Evolutionary conservation across 2,329 filamentous ascomycete species (phyloP), one percentile per base, ranked within the genome.

Genomic region (Fusarium nelsonii): DNA sequence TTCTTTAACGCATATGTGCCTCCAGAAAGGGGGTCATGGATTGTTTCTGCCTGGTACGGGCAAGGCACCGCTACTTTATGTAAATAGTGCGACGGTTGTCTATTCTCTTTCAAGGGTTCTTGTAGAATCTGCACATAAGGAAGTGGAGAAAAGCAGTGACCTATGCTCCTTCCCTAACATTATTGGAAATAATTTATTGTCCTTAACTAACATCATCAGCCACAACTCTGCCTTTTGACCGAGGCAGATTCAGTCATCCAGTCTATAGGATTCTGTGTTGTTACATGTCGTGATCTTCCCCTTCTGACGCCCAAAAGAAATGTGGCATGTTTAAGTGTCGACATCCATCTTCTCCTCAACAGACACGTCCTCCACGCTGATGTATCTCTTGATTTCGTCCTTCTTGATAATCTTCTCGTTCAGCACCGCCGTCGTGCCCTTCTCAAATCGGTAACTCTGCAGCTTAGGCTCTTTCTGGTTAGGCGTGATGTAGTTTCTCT

Each of bases 371-470:
- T 97, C 90, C 62, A 99, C 92, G 32, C 91, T 97, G 62, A 98
- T 91, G 81, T 96, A 98, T 80, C 97, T 95, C 79, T 92, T 92
- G 76, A 99, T 91, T 76, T 99, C 93, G 80, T 95, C 92, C 85
- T 93, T 96, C 76, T 88, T 94, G 79, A 98, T 97, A 73, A 98
- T 87, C 87, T 97, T 97, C 86, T 99, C 93, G 81, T 97, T 96
- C 78, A 99, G 84, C 70, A 96, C 92, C 11, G 94, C 95, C 11
- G 97, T 99, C n/a, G 96, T 98, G 58, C 96, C 96, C 78, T 90
- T 89, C 73, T 86, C 84, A 85, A 97, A 99, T 75, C 88, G 88
- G 85, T 99, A 99, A 83, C 94, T 96, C 84, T 94, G 90, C 81
- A 96, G 88, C 88, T 99, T 99, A 80, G 91, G 87, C 74, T 89